phyloP scores from a whole-genome alignment of 345 rosid species.

The Heritiera littoralis region DNA sequence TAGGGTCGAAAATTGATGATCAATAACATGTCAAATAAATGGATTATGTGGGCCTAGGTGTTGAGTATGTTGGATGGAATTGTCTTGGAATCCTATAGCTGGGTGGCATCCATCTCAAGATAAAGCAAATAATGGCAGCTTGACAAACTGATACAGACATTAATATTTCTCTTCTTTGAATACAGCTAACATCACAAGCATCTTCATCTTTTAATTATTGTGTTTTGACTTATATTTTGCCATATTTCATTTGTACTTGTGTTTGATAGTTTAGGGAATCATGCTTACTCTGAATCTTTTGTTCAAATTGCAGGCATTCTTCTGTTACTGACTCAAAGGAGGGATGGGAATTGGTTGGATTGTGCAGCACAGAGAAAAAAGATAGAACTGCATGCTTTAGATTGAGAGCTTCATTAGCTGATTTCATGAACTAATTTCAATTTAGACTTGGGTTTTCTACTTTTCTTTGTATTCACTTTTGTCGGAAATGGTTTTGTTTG shows the following conservation, averaged over 20 bases:
- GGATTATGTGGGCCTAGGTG: background rate
- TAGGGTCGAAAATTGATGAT: background rate
- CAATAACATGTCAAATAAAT: background rate
- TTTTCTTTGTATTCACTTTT: background rate
- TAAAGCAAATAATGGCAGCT: background rate
- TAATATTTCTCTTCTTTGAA: background rate
- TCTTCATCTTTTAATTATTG: background rate
- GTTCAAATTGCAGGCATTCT: background rate
- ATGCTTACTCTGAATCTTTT: background rate
- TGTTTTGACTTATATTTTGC: background rate
- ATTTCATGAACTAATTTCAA: background rate
- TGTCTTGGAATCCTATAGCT: background rate
- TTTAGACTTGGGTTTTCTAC: background rate
- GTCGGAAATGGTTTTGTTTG: background rate
- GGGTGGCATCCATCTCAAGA: background rate
- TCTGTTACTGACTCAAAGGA: background rate
- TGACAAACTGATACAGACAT: background rate
- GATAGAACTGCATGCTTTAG: background rate
- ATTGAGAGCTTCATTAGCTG: background rate
- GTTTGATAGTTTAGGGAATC: background rate
- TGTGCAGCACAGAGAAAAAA: background rate
- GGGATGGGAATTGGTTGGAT: background rate
- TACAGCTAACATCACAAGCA: background rate
- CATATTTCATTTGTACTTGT: background rate
- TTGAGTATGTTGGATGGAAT: background rate